Evolutionary conservation across 2,329 filamentous ascomycete species (phyloP).

Genomic region (Microsporum ferrugineum): DNA sequence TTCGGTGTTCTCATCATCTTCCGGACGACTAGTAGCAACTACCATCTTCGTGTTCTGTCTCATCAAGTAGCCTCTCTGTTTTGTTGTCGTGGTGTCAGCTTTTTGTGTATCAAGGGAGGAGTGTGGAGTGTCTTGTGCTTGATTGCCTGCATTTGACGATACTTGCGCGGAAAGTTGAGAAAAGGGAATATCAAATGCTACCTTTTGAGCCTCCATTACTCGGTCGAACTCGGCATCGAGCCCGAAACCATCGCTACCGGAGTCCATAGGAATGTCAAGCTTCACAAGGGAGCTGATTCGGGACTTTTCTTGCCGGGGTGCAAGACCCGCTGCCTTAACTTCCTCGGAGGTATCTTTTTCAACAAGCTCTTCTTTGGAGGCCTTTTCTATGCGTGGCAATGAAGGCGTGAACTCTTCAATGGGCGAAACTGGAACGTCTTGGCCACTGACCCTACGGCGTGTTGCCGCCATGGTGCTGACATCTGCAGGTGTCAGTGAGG

Average conservation of each 20-base stretch:
- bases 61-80: conserved; percentile 97
- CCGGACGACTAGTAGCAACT: conserved; percentile 66
- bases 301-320: conserved; percentile 24
- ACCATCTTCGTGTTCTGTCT: conserved; percentile 96
- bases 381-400: background rate
- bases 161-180: conserved; percentile 20
- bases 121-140: conserved; percentile 5
- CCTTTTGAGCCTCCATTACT: conserved; percentile 95
- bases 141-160: conserved; percentile 17
- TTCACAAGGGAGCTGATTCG: conserved; percentile 66
- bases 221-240: conserved; percentile 88
- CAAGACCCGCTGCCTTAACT: background rate
- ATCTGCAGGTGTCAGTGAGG: conserved; percentile 79
- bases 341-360: background rate
- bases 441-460: conserved; percentile 71
- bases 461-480: conserved; percentile 73
- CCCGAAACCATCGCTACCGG: conserved; percentile 62
- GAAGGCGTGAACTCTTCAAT: background rate
- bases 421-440: conserved; percentile 33
- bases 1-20: conserved; percentile 37
- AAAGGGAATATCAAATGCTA: conserved; percentile 47
- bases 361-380: conserved; percentile 8
- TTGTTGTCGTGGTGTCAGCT: conserved; percentile 51
- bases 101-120: conserved; percentile 22
- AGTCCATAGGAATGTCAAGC: conserved; percentile 67